Evolutionary conservation across 1,284 basidiomycete species (phyloP), one percentile per base, ranked within the genome.

Genomic region (Vanrija pseudolonga): DNA sequence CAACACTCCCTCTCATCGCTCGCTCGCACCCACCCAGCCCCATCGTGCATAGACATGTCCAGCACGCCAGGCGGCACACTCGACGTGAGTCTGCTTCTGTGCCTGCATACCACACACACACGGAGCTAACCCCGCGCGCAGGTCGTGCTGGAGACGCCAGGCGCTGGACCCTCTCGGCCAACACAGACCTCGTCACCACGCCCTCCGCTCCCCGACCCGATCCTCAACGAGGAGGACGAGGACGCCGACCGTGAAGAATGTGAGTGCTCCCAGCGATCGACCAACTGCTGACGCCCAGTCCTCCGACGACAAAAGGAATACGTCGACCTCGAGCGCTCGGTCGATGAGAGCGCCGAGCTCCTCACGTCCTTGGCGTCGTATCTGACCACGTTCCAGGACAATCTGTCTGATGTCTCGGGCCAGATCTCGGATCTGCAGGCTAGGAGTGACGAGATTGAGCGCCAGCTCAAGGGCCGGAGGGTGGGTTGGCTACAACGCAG

Each of bases 351-450:
- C 53, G 67, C 60, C 39, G 80, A 82, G 61, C 80, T 97, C 40
- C 80, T 98, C 45, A 85, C 89, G 61, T 90, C 90, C 0, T 81
- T 98, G 4, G 87, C 94, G 62, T 81, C 84, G 2, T 98, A 98
- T 73, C 82, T 98, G 11, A 91, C 91, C 2, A 95, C 90, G 0
- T 99, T 98, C 67, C 93, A 97, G 74, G 87, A 83, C 62, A 94
- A 99, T 75, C 81, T 99, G 6, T 88, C 89, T 4, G 85, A 87
- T 2, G 93, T 98, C 5, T 97, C 95, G 3, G 89, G 90, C 0
- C 94, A 98, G 70, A 96, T 99, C 69, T 87, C 90, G 0, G 89
- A 95, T 61, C 81, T 99, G 22, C 95, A 98, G 71, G 82, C 84
- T 57, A 83, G 90, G 38, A 94, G 90, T 68, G 88, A 89, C 61